phyloP scores from a whole-genome alignment of 768 basidiomycete species.

The Trametes cingulata region DNA sequence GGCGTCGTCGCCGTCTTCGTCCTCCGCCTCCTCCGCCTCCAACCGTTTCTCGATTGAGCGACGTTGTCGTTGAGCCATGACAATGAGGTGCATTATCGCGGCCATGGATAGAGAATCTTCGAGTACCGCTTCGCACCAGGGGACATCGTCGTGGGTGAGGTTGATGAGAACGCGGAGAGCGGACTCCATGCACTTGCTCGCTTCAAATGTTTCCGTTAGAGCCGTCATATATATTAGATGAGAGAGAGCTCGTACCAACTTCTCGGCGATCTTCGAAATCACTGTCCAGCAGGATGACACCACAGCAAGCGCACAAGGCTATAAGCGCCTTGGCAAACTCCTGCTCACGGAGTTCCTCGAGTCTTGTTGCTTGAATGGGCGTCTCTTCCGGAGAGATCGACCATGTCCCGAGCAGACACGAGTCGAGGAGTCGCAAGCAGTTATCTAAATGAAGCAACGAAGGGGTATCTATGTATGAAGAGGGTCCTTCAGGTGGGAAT shows the following conservation, averaged over 20 bases:
- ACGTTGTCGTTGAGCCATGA: slow-evolving; percentile 37
- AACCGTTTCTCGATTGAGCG: slow-evolving; percentile 21
- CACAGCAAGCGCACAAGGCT: slow-evolving; percentile 51
- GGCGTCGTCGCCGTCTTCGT: slow-evolving; percentile 29
- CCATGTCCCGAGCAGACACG: slow-evolving; percentile 65
- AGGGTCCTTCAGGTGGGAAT: slow-evolving; percentile 30
- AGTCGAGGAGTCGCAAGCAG: slow-evolving; percentile 61
- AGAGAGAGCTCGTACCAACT: slow-evolving; percentile 5
- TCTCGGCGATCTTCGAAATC: slow-evolving; percentile 15
- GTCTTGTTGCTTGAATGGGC: not conserved
- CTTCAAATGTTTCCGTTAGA: slow-evolving; percentile 23
- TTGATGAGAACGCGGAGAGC: slow-evolving; percentile 69
- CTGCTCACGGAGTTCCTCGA: slow-evolving; percentile 42
- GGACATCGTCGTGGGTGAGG: slow-evolving; percentile 60
- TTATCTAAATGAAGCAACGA: slow-evolving; percentile 52
- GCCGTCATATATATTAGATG: not conserved
- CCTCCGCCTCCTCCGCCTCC: slow-evolving; percentile 13
- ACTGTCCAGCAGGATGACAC: slow-evolving; percentile 36
- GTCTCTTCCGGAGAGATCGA: slow-evolving; percentile 26
- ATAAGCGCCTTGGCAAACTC: slow-evolving; percentile 52
- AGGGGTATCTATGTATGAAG: slow-evolving; percentile 28
- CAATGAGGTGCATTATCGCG: slow-evolving; percentile 49
- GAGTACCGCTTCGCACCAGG: slow-evolving; percentile 57
- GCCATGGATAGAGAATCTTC: slow-evolving; percentile 47
- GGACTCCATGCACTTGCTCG: slow-evolving; percentile 53